Percentiles rank a stretch among this genome's conserved stretches.
phyloP scores from a whole-genome alignment of 306 rosid species.

The Castanea mollissima region DNA sequence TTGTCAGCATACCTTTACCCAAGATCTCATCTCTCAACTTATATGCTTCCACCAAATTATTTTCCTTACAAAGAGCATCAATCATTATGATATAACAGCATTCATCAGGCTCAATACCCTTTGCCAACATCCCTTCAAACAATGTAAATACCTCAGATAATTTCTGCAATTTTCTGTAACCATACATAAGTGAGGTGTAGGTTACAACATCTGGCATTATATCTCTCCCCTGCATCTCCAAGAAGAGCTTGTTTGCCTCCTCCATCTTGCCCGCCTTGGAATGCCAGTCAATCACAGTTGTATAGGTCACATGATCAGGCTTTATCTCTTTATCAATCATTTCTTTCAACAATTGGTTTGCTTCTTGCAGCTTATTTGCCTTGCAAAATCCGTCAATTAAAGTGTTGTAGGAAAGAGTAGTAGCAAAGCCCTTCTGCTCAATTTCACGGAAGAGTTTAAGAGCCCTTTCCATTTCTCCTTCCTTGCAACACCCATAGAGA shows the following conservation, averaged over 20 bases:
- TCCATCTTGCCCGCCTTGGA: constrained; percentile 26
- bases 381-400: constrained; percentile 39
- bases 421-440: constrained; percentile 27
- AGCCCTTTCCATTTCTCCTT: constrained; percentile 31
- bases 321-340: constrained; percentile 29
- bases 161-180: constrained; percentile 21
- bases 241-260: constrained; percentile 37
- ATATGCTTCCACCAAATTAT: constrained; percentile 22
- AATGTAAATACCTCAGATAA: constrained; percentile 26
- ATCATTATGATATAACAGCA: constrained; percentile 21
- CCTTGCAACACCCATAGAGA: constrained; percentile 41
- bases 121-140: constrained; percentile 35
- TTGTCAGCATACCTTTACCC: constrained; percentile 20
- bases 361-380: constrained; percentile 32
- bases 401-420: constrained; percentile 33
- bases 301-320: constrained; percentile 31
- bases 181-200: constrained; percentile 34
- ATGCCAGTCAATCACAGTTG: constrained; percentile 31
- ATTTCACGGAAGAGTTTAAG: constrained; percentile 27
- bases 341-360: constrained; percentile 30
- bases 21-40: constrained; percentile 33
- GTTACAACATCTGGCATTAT: constrained; percentile 19
- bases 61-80: constrained; percentile 40
- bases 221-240: constrained; percentile 34
- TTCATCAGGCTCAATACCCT: constrained; percentile 33